phyloP scores from a whole-genome alignment of 1,284 basidiomycete species.

The Veloboletus limbatus region DNA sequence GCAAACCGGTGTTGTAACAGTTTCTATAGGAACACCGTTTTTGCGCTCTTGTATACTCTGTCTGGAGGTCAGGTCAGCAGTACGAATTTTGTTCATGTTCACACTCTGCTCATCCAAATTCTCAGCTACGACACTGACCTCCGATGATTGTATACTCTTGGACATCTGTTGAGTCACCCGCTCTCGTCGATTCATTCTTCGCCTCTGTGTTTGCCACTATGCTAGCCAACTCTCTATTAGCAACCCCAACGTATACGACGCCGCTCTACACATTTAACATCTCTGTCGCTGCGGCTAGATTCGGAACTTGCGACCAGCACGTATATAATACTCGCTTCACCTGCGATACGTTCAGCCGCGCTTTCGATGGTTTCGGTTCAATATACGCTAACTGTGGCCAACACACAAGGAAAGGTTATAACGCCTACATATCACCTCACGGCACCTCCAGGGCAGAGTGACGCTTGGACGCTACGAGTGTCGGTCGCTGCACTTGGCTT shows the following conservation, averaged over 20 bases:
- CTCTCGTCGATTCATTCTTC: slow-evolving; percentile 51
- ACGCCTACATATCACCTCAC: slow-evolving; percentile 45
- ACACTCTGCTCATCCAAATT: neutral
- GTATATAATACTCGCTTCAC: slow-evolving; percentile 51
- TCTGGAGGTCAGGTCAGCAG: slow-evolving; percentile 75
- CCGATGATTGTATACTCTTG: slow-evolving; percentile 69
- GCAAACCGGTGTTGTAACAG: neutral
- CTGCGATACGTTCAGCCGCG: slow-evolving; percentile 38
- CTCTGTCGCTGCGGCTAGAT: slow-evolving; percentile 50
- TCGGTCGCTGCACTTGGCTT: slow-evolving; percentile 12
- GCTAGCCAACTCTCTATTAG: slow-evolving; percentile 72
- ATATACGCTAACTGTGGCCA: slow-evolving; percentile 46
- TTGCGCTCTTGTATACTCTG: slow-evolving; percentile 77
- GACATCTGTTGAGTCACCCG: slow-evolving; percentile 38
- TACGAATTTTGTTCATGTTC: slow-evolving; percentile 2
- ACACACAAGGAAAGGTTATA: slow-evolving; percentile 41
- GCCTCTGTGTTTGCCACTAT: slow-evolving; percentile 64
- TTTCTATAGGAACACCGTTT: slow-evolving; percentile 62
- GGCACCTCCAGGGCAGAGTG: slow-evolving; percentile 43
- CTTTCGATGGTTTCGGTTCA: slow-evolving; percentile 48
- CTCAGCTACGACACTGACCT: slow-evolving; percentile 71
- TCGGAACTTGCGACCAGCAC: slow-evolving; percentile 67
- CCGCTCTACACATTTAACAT: slow-evolving; percentile 73
- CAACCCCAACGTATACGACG: slow-evolving; percentile 63
- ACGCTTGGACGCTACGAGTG: slow-evolving; percentile 7